Evolutionary conservation across 768 basidiomycete genomes (phyloP), one percentile per base, ranked within the genome.

Genomic region (Thelephora ganbajun): DNA sequence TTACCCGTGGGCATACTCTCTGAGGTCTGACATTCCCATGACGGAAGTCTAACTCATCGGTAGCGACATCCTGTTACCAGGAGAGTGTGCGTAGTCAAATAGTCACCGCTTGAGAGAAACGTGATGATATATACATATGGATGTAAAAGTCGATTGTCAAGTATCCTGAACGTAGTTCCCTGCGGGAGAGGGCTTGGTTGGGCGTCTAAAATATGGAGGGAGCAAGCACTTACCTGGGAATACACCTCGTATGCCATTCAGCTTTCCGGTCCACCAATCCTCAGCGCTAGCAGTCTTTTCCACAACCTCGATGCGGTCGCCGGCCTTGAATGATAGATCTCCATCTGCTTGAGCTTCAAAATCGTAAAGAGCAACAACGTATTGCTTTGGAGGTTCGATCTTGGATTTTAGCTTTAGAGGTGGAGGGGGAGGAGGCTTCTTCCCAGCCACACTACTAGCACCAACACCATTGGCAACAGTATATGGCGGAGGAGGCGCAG

Each of bases 231-330:
- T 66, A 76, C 86, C 88, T 48, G 93, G 94, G 66, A 97, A 97
- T 13, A 92, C 84, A 6, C 93, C 93, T 60, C 88, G 77, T 51
- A 62, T 61, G 6, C 91, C 91, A 53, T 88, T 79, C 54, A 94
- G 46, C 57, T 76, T 73, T 6, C 94, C 93, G 22, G 92, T 96
- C 94, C 94, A 98, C 93, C 93, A 97, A 59, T 98, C 93, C 60
- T 98, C 89, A 22, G 80, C 60, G 57, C 79, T 92, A 6, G 74
- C 76, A 14, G 83, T 80, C 63, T 76, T 77, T 63, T 92, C 82
- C 33, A 96, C 73, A 47, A 98, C 69, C 65, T 94, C 90, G 62
- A 98, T 97, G 54, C 74, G 70, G 63, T 97, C 93, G 13, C 94
- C 94, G 13, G 79, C 76, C 52, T 71, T 78, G 69, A 98, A 98